Conservation (phyloP, 2,329 filamentous ascomycete genomes). For the Cladophialophora exuberans region DNA sequence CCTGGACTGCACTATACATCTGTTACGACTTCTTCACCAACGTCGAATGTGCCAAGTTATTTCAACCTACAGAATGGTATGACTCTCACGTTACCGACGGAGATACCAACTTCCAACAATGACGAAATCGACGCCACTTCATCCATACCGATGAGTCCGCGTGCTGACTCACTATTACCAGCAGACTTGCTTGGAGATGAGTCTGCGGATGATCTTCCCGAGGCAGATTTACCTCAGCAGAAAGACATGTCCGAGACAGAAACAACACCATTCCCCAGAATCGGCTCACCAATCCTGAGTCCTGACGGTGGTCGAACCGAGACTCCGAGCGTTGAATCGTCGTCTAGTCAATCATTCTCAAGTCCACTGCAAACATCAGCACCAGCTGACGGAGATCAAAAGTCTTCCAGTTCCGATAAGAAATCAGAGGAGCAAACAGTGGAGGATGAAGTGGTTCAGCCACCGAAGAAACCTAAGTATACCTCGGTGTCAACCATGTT, state of each 20-base stretch:
- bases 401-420: conserved; percentile 39
- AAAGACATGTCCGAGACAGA: conserved; percentile 13
- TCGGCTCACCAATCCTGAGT: conserved; percentile 25
- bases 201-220: conserved; percentile 32
- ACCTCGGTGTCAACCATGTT: conserved; percentile 52
- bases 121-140: conserved; percentile 58
- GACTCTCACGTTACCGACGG: conserved; percentile 53
- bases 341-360: conserved; percentile 49
- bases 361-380: conserved; percentile 50
- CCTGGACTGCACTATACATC: conserved; percentile 49
- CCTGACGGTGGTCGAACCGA: conserved; percentile 40
- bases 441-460: conserved; percentile 21
- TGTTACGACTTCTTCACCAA: conserved; percentile 56
- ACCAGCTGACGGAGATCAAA: conserved; percentile 42
- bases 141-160: conserved; percentile 66
- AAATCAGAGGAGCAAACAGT: conserved; percentile 25
- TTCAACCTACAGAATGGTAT: conserved; percentile 68
- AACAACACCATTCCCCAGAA: conserved; percentile 25
- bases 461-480: conserved; percentile 27
- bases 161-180: conserved; percentile 63
- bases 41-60: conserved; percentile 54
- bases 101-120: conserved; percentile 38
- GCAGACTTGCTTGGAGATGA: conserved; percentile 65
- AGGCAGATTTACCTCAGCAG: conserved; percentile 35
- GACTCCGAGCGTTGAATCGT: conserved; percentile 50